Percentiles rank a stretch among this genome's conserved stretches.
Conservation (phyloP, 2,329 filamentous ascomycete genomes). For the Penicillium sp. region DNA sequence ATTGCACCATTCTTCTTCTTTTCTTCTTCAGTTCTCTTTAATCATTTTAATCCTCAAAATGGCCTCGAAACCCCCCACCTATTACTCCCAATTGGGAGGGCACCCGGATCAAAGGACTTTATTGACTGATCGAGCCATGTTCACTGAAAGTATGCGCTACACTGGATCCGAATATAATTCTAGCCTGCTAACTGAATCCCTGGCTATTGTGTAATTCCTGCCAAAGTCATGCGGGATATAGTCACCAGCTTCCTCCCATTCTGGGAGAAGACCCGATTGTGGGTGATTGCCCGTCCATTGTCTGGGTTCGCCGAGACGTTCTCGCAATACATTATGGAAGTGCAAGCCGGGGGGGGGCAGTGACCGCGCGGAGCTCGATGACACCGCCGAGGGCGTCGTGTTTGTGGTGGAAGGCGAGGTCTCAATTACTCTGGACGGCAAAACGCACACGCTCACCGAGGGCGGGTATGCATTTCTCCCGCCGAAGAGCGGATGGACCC, state of each 20-base stretch:
- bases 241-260: slow-evolving; percentile 27
- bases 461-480: slow-evolving; percentile 26
- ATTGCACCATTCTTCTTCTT: no score
- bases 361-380: slow-evolving; percentile 21
- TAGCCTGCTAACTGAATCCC: no score
- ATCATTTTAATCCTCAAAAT: no score
- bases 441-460: slow-evolving; percentile 20
- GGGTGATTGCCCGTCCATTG: slow-evolving; percentile 25
- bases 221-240: slow-evolving; percentile 26
- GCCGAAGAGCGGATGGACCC: slow-evolving; percentile 24
- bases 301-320: slow-evolving; percentile 27
- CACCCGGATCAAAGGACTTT: no score
- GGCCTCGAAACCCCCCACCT: no score
- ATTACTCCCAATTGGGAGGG: no score
- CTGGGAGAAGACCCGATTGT: slow-evolving; percentile 26
- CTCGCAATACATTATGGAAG: slow-evolving; percentile 29
- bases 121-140: no score
- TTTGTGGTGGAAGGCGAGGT: slow-evolving; percentile 26
- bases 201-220: no score
- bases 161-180: no score
- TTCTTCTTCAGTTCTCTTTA: no score
- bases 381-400: slow-evolving; percentile 19
- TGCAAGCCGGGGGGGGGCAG: slow-evolving; percentile 24
- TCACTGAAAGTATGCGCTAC: slow-evolving; percentile 14
- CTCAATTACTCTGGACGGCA: slow-evolving; percentile 14